These are phyloP conservation scores for Daphne laureola DNA, from an alignment of 441 rosid species.

Conservation along the genomic window DNA sequence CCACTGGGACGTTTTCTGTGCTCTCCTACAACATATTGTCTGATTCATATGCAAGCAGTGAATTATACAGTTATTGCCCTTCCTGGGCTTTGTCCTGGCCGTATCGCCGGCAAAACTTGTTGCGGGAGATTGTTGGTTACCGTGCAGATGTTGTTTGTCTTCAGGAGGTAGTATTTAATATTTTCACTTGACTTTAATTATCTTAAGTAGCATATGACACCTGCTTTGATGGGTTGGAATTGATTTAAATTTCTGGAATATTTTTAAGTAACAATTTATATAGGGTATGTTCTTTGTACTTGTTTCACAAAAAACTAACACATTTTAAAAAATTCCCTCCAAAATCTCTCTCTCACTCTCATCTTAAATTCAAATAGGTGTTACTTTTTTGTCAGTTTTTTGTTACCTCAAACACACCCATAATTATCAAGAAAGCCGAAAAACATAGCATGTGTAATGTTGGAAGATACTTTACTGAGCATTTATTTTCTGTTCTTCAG, in stretches of 20 bases:
- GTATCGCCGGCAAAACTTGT: slow-evolving; percentile 80
- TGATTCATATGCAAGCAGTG: slow-evolving; percentile 69
- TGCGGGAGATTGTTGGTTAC: slow-evolving; percentile 86
- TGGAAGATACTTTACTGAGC: not conserved
- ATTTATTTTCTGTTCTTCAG: slow-evolving; percentile 28
- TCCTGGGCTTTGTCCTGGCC: slow-evolving; percentile 99
- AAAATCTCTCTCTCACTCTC: too few species aligned
- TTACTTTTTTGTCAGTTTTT: too few species aligned
- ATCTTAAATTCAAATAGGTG: too few species aligned
- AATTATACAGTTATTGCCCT: slow-evolving; percentile 77
- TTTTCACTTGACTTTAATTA: too few species aligned
- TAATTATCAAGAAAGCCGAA: too few species aligned
- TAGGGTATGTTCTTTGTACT: too few species aligned
- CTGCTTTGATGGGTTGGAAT: not conserved
- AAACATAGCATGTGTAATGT: too few species aligned
- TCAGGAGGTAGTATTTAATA: slow-evolving; percentile 57
- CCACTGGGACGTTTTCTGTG: slow-evolving; percentile 77
- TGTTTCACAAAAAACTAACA: too few species aligned
- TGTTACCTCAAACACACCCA: too few species aligned
- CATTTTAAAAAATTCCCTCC: too few species aligned
- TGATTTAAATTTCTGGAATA: not conserved
- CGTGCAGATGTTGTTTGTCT: slow-evolving; percentile 90
- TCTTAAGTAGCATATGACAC: too few species aligned
- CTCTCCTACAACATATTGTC: slow-evolving; percentile 89
- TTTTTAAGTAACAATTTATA: too few species aligned